phyloP scores from a whole-genome alignment of 1,284 basidiomycete genomes.

The Entoloma clypeatum region DNA sequence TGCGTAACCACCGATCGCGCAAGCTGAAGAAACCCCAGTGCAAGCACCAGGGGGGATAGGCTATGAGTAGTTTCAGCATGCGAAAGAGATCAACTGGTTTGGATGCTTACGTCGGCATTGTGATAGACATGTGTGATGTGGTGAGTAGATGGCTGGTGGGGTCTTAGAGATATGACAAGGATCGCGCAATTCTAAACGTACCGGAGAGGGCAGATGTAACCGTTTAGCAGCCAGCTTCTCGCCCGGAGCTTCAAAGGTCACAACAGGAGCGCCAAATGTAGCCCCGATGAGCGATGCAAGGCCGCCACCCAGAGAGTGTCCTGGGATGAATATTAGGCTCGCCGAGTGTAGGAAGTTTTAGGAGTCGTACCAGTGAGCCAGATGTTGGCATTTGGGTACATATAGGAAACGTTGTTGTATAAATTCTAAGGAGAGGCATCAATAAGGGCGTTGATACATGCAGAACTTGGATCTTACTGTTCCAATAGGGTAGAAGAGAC shows the following conservation, averaged over 20 bases:
- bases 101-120: slow-evolving; percentile 52
- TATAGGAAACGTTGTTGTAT: slow-evolving; percentile 76
- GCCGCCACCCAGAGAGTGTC: slow-evolving; percentile 75
- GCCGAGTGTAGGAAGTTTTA: neutral
- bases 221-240: slow-evolving; percentile 83
- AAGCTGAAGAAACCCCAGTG: slow-evolving; percentile 55
- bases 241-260: slow-evolving; percentile 88
- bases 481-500: slow-evolving; percentile 75
- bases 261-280: slow-evolving; percentile 81
- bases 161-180: slow-evolving; percentile 7
- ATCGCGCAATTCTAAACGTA: slow-evolving; percentile 23
- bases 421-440: slow-evolving; percentile 45
- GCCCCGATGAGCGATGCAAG: slow-evolving; percentile 76
- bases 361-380: slow-evolving; percentile 60
- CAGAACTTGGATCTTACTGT: slow-evolving; percentile 38
- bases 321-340: slow-evolving; percentile 16
- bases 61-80: slow-evolving; percentile 18
- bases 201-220: slow-evolving; percentile 71
- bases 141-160: slow-evolving; percentile 45
- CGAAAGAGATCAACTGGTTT: neutral
- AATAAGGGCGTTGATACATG: slow-evolving; percentile 5
- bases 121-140: slow-evolving; percentile 72
- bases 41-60: slow-evolving; percentile 66
- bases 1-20: slow-evolving; percentile 58
- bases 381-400: slow-evolving; percentile 79